phyloP scores from a whole-genome alignment of 495 filamentous ascomycete genomes.

The Penicillium diatomitis region DNA sequence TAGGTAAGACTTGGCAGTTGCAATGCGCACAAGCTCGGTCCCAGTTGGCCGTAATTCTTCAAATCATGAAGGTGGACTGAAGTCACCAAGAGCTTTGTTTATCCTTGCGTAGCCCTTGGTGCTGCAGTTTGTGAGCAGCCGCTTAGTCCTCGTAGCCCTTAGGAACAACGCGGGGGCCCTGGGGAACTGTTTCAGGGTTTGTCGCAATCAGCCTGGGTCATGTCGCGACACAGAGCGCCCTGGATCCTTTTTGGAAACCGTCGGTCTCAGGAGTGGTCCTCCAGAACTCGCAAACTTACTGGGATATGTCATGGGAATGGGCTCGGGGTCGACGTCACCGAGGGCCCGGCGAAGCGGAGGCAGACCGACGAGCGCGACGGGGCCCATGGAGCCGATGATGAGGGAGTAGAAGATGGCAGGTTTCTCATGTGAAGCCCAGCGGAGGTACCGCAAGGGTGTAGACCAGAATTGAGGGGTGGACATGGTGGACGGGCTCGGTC shows the following conservation, averaged over 20 bases:
- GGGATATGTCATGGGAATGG: slow-evolving; percentile 83
- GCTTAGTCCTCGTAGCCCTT: slow-evolving; percentile 66
- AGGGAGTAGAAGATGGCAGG: slow-evolving; percentile 84
- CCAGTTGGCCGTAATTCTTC: no score
- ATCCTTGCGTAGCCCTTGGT: not conserved
- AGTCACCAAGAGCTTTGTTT: not conserved
- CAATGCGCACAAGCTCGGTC: no score
- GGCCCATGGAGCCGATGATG: slow-evolving; percentile 61
- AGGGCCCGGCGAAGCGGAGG: slow-evolving; percentile 60
- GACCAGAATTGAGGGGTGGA: slow-evolving; percentile 72
- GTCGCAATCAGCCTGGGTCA: not conserved
- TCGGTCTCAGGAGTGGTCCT: not conserved
- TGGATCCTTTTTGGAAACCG: no score
- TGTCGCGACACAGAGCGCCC: no score
- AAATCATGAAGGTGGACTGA: not conserved
- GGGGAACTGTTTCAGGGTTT: slow-evolving; percentile 50
- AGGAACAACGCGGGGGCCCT: slow-evolving; percentile 60
- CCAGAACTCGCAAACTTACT: slow-evolving; percentile 44
- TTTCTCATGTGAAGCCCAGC: slow-evolving; percentile 76
- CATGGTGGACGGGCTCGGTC: slow-evolving; percentile 39
- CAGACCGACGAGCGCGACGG: slow-evolving; percentile 53
- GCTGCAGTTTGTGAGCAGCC: slow-evolving; percentile 12
- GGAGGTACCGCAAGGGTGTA: slow-evolving; percentile 69
- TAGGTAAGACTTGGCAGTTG: no score
- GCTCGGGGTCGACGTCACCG: slow-evolving; percentile 59